Conservation (phyloP, 2,329 filamentous ascomycete species). For the Hymenoscyphus salicellus region DNA sequence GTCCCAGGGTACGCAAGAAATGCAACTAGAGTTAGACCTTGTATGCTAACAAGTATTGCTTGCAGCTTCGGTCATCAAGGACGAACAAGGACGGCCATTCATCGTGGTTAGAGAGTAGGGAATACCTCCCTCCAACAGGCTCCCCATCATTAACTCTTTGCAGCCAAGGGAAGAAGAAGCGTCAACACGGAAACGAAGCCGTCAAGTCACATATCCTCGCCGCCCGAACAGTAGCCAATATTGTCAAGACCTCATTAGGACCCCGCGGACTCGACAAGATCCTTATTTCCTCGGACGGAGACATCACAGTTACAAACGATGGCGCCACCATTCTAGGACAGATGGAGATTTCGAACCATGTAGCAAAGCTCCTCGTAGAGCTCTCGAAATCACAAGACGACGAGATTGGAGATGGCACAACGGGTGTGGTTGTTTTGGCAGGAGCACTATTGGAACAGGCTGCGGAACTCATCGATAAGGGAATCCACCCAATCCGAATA, state of each 20-base stretch:
- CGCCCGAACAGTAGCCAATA: constrained; percentile 91
- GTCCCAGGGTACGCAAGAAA: constrained; percentile 65
- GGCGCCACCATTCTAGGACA: constrained; percentile 94
- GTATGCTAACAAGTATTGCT: constrained; percentile 26
- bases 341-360: constrained; percentile 99
- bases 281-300: constrained; percentile 94
- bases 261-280: constrained; percentile 98
- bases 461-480: constrained; percentile 97
- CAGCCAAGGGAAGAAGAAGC: constrained; percentile 96
- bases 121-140: constrained; percentile 16
- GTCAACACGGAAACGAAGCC: constrained; percentile 92
- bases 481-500: constrained; percentile 97
- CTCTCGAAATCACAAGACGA: constrained; percentile 98
- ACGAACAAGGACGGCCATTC: constrained; percentile 95
- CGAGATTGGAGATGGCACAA: constrained; percentile 97
- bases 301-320: constrained; percentile 99
- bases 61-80: constrained; percentile 76
- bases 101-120: constrained; percentile 96
- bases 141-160: constrained; percentile 26
- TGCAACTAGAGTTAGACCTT: background rate
- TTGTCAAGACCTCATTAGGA: constrained; percentile 94
- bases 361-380: constrained; percentile 93
- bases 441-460: constrained; percentile 95
- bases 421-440: constrained; percentile 92
- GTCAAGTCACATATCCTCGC: constrained; percentile 98